These are phyloP conservation scores for Pachysolen tannophilus DNA, from an alignment of 805 yeast species.

Conservation along the genomic window DNA sequence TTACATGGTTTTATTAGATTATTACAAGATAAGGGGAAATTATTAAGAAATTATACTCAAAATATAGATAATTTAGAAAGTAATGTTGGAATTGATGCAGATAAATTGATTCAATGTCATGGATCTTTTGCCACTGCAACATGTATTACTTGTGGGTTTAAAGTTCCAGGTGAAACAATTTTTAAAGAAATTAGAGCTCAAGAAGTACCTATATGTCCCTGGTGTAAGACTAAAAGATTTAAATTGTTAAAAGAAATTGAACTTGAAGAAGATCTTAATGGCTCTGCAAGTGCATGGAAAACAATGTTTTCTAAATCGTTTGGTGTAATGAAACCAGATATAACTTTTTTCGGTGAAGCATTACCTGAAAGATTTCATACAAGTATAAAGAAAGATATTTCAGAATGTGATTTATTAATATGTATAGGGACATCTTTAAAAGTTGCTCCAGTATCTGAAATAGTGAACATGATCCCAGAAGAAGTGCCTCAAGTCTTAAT, in stretches of 20 bases:
- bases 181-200: slow-evolving; percentile 50
- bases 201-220: slow-evolving; percentile 66
- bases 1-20: slow-evolving; percentile 73
- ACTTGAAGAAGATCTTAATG: slow-evolving; percentile 21
- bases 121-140: slow-evolving; percentile 88
- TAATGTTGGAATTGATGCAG: slow-evolving; percentile 64
- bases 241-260: slow-evolving; percentile 19
- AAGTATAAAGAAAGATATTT: slow-evolving; percentile 47
- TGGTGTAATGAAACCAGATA: slow-evolving; percentile 90
- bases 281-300: slow-evolving; percentile 9
- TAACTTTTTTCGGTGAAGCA: slow-evolving; percentile 85
- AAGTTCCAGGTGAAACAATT: slow-evolving; percentile 58
- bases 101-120: slow-evolving; percentile 79
- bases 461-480: slow-evolving; percentile 66
- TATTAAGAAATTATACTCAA: slow-evolving; percentile 82
- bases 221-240: slow-evolving; percentile 42
- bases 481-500: slow-evolving; percentile 77
- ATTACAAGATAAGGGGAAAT: slow-evolving; percentile 67
- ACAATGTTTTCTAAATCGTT: slow-evolving; percentile 30
- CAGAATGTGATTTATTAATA: slow-evolving; percentile 66
- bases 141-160: slow-evolving; percentile 67
- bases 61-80: slow-evolving; percentile 83
- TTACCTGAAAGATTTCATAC: slow-evolving; percentile 66
- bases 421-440: slow-evolving; percentile 89
- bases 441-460: slow-evolving; percentile 87